Evolutionary conservation across 306 rosid genomes (phyloP).

Genomic region (Trifolium subterraneum): DNA sequence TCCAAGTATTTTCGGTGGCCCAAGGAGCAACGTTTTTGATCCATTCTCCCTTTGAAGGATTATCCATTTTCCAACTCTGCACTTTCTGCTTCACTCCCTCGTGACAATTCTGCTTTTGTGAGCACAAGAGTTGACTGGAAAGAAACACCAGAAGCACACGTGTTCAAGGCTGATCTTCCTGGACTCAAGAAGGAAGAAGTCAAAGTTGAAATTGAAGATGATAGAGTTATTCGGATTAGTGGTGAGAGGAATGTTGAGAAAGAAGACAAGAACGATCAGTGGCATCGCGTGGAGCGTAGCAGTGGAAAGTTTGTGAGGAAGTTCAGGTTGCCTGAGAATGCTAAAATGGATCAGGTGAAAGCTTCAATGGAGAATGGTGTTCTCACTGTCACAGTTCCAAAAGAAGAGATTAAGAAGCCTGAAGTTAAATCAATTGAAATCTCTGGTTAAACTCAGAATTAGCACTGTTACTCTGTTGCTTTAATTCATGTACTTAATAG

Average conservation of each 20-base stretch:
- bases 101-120: slow-evolving; percentile 41
- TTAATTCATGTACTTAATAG: too few species aligned
- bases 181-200: neutral
- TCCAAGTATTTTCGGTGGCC: slow-evolving; percentile 32
- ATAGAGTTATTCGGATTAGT: slow-evolving; percentile 47
- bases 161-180: neutral
- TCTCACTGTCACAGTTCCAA: slow-evolving; percentile 42
- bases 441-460: slow-evolving; percentile 25
- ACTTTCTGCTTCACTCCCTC: slow-evolving; percentile 31
- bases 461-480: too few species aligned
- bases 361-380: slow-evolving; percentile 53
- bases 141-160: neutral
- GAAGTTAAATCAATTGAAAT: slow-evolving; percentile 35
- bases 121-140: neutral
- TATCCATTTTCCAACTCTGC: neutral
- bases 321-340: slow-evolving; percentile 49
- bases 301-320: slow-evolving; percentile 46
- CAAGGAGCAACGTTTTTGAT: neutral
- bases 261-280: slow-evolving; percentile 46
- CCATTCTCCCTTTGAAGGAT: neutral
- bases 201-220: slow-evolving; percentile 19
- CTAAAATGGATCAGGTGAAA: slow-evolving; percentile 35
- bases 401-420: neutral
- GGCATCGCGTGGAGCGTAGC: slow-evolving; percentile 12
- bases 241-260: slow-evolving; percentile 49